Conservation (phyloP, 441 rosid genomes). For the Aleurites moluccanus region DNA sequence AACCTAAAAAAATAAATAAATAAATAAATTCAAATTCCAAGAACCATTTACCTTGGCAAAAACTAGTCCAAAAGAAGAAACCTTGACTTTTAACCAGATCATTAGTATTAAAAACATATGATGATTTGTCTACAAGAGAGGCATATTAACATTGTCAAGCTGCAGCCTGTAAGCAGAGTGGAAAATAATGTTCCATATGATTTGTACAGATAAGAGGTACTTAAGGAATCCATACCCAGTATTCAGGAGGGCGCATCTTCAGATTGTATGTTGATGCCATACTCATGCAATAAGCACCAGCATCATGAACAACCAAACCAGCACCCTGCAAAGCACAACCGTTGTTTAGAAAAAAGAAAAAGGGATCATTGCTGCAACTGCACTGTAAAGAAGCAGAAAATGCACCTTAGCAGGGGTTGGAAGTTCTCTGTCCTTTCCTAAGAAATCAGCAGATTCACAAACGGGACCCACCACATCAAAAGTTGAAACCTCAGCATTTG, state of each 20-base stretch:
- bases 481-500: conserved; percentile 58
- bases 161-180: neutral
- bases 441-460: conserved; percentile 97
- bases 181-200: neutral
- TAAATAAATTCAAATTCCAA: conserved; percentile 13
- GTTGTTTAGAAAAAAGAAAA: conserved; percentile 12
- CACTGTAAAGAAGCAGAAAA: neutral
- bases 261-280: conserved; percentile 99
- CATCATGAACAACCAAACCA: conserved; percentile 95
- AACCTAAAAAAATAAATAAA: conserved; percentile 57
- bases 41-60: neutral
- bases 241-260: conserved; percentile 99
- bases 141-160: neutral
- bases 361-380: neutral
- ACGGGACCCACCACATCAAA: conserved; percentile 99
- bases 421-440: conserved; percentile 94
- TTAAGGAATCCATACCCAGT: conserved; percentile 61
- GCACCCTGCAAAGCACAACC: conserved; percentile 58
- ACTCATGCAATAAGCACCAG: conserved; percentile 99
- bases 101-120: neutral
- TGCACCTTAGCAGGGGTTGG: conserved; percentile 80
- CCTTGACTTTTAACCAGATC: neutral
- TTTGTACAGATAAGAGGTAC: neutral
- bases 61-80: neutral
- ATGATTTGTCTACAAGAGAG: neutral